Conservation (phyloP, 164 flowering plant species). For the Berberis thunbergii region DNA sequence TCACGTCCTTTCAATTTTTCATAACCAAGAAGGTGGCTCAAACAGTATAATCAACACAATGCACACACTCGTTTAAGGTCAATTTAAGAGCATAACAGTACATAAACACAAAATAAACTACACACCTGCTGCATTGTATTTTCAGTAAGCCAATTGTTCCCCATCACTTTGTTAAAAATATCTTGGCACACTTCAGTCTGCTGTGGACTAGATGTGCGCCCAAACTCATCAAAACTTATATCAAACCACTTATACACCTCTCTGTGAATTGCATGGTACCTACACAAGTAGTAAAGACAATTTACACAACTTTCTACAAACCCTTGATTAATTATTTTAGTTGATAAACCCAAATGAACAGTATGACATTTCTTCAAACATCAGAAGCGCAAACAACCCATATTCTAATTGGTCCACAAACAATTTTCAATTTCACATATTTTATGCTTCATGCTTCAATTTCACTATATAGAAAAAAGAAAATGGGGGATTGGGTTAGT, state of each 20-base stretch:
- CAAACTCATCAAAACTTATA: constrained; percentile 90
- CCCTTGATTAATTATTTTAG: background rate
- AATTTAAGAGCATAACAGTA: background rate
- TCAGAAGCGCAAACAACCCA: too few species aligned
- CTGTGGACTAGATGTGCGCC: constrained; percentile 83
- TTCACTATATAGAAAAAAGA: background rate
- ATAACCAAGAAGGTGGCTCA: too few species aligned
- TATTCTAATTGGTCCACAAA: too few species aligned
- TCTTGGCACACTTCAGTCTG: constrained; percentile 92
- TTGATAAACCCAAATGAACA: too few species aligned
- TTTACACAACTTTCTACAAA: too few species aligned
- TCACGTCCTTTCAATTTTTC: too few species aligned
- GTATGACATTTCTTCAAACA: too few species aligned
- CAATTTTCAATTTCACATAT: background rate
- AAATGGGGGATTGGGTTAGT: background rate
- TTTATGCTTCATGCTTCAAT: too few species aligned
- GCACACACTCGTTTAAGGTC: background rate
- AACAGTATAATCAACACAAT: too few species aligned
- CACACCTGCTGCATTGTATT: constrained; percentile 81
- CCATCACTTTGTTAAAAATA: constrained; percentile 67
- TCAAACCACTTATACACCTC: constrained; percentile 84
- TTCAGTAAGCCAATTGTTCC: constrained; percentile 84
- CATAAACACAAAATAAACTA: background rate
- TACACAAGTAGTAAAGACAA: constrained; percentile 16
- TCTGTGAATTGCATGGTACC: constrained; percentile 83